Evolutionary conservation across 305 asterid genomes (phyloP).

Genomic region (Rubia peregrina): DNA sequence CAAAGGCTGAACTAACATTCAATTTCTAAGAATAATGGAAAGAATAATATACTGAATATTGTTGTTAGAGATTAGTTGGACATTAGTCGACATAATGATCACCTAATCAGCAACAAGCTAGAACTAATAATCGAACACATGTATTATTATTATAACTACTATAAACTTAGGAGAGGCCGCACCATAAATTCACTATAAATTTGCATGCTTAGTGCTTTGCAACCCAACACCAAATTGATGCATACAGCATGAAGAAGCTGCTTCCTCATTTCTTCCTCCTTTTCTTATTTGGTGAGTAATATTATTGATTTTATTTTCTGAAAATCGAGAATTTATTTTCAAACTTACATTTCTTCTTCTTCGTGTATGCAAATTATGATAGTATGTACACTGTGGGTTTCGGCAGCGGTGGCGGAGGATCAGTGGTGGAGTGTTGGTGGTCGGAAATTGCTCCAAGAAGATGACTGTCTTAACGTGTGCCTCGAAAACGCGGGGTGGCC

Average conservation of each 20-base stretch:
- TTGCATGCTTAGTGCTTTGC: background rate
- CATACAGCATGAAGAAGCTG: background rate
- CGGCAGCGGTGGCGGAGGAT: background rate
- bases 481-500: background rate
- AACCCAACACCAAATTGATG: background rate
- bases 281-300: constrained; percentile 1
- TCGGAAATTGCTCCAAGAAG: constrained; percentile 3
- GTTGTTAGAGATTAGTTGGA: background rate
- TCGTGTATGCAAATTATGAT: background rate
- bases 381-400: background rate
- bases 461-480: background rate
- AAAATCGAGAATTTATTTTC: background rate
- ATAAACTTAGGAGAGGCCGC: too few species aligned
- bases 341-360: background rate
- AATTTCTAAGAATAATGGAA: too few species aligned
- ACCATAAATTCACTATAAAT: background rate
- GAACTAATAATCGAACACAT: background rate
- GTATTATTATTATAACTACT: too few species aligned
- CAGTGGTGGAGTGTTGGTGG: background rate
- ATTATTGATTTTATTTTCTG: too few species aligned
- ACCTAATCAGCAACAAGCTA: background rate
- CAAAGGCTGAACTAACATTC: background rate
- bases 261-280: background rate
- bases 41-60: background rate
- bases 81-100: background rate